Evolutionary conservation across 1,284 basidiomycete genomes (phyloP).

Genomic region (Irpex sp.): DNA sequence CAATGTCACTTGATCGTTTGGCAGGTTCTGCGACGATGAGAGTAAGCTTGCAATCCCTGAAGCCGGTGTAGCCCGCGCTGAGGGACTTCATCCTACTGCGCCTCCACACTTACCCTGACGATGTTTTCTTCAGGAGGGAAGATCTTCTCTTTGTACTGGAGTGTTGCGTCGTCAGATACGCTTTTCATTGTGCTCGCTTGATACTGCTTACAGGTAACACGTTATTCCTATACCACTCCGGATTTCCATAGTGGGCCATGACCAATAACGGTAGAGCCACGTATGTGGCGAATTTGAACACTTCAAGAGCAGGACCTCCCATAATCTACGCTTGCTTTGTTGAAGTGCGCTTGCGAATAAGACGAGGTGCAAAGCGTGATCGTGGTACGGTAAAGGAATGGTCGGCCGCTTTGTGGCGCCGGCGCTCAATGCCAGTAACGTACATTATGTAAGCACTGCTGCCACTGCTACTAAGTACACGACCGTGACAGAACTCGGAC

Average conservation of each 20-base stretch:
- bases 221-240: constrained; percentile 78
- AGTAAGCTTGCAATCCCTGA: background rate
- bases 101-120: constrained; percentile 39
- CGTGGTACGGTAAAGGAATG: too few species aligned
- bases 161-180: background rate
- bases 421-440: too few species aligned
- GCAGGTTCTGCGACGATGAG: constrained; percentile 41
- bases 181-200: background rate
- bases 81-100: too few species aligned
- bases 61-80: background rate
- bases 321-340: constrained; percentile 30
- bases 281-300: constrained; percentile 87
- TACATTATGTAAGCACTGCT: too few species aligned
- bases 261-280: constrained; percentile 83
- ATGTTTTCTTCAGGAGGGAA: constrained; percentile 60
- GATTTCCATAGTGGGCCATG: constrained; percentile 86
- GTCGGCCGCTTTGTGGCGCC: too few species aligned
- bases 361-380: too few species aligned
- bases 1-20: constrained; percentile 57
- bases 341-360: background rate
- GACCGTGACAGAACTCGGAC: too few species aligned
- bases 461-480: too few species aligned
- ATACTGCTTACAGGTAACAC: constrained; percentile 67
- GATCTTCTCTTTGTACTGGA: constrained; percentile 65
- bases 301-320: constrained; percentile 80